A percentile compares a stretch with the other conserved stretches of the same genome.
Conservation (phyloP, 1,139 yeast genomes). For the Taphrina wiesneri region DNA sequence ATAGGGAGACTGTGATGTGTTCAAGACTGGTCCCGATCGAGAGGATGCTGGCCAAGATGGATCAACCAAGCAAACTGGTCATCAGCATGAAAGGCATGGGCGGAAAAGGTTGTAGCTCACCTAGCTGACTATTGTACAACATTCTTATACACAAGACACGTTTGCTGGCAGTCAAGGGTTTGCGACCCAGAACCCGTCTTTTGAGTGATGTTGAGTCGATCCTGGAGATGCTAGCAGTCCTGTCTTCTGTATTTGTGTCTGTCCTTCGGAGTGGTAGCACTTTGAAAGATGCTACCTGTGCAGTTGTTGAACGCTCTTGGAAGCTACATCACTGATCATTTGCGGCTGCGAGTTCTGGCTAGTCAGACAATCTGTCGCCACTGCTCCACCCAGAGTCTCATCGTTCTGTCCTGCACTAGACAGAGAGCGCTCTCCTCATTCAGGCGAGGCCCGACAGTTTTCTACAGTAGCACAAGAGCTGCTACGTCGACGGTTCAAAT, state of each 20-base stretch:
- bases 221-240: not conserved
- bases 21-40: not conserved
- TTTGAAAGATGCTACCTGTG: not conserved
- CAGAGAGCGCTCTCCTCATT: too few species aligned
- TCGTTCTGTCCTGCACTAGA: too few species aligned
- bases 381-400: too few species aligned
- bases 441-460: too few species aligned
- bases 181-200: too few species aligned
- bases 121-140: not conserved
- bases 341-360: not conserved
- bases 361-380: not conserved
- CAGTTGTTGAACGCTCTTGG: not conserved
- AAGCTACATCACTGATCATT: not conserved
- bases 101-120: not conserved
- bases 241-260: not conserved
- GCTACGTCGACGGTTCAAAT: not conserved
- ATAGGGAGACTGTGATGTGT: not conserved
- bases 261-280: not conserved
- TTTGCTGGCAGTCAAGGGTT: too few species aligned
- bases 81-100: not conserved
- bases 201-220: too few species aligned
- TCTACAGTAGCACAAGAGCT: not conserved
- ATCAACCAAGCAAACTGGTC: not conserved
- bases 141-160: not conserved
- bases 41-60: not conserved